A percentile compares a stretch with the other conserved stretches of the same genome.
Conservation (phyloP, 306 rosid genomes). For the Inga leiocalycina region DNA sequence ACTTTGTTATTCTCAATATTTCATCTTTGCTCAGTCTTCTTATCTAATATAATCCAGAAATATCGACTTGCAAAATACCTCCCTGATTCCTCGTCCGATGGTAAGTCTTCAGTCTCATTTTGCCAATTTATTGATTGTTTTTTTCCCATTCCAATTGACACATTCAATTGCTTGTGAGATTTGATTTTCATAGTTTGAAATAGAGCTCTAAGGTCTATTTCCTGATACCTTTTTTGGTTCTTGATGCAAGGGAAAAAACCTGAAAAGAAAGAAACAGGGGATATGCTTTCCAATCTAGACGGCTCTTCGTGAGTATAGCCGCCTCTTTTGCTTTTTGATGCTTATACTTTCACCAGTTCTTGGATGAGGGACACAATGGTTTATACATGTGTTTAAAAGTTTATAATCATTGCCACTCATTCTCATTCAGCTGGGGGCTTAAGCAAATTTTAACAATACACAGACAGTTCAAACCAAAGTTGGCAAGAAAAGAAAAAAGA, state of each 20-base stretch:
- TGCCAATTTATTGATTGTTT: conserved; percentile 5
- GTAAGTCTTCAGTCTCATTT: conserved; percentile 50
- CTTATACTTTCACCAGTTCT: not conserved
- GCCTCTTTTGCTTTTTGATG: not conserved
- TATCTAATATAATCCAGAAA: conserved; percentile 64
- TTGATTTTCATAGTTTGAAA: not conserved
- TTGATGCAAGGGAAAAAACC: conserved; percentile 78
- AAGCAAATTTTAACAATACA: not conserved
- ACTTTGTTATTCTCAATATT: conserved; percentile 1
- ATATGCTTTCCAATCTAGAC: conserved; percentile 74
- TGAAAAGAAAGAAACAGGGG: conserved; percentile 92
- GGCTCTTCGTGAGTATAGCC: conserved; percentile 84
- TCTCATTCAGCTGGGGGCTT: conserved; percentile 2
- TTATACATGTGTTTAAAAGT: not conserved
- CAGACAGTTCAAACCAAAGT: not conserved
- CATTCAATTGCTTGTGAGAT: not conserved
- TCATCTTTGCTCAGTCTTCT: conserved; percentile 33
- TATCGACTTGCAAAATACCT: conserved; percentile 96
- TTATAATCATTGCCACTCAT: not conserved
- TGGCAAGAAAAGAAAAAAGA: not conserved
- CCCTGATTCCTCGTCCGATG: conserved; percentile 87
- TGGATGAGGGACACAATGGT: not conserved
- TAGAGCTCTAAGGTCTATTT: conserved; percentile 23
- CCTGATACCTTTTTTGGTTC: conserved; percentile 35
- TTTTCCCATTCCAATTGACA: conserved; percentile 14